These are phyloP conservation scores for Exophiala mesophila DNA, from an alignment of 2,329 filamentous ascomycete genomes.

Conservation along the genomic window DNA sequence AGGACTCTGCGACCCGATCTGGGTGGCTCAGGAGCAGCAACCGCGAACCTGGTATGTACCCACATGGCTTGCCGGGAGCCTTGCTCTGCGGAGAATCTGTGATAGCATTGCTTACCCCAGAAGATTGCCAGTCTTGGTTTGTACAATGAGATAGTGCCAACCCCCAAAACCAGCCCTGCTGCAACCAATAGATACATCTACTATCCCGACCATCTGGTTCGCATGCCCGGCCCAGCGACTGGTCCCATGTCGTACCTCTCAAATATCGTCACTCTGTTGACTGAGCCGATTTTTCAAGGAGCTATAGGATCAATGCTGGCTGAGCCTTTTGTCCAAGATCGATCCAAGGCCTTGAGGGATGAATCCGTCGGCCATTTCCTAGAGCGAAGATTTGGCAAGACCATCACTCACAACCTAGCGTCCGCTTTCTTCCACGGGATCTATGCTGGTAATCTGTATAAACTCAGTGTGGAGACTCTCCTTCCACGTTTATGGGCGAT, in stretches of 20 bases:
- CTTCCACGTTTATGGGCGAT: constrained; percentile 48
- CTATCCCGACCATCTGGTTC: constrained; percentile 76
- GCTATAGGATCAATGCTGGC: constrained; percentile 33
- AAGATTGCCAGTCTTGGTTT: constrained; percentile 59
- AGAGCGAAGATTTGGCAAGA: constrained; percentile 48
- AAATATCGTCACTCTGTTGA: constrained; percentile 37
- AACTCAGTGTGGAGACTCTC: constrained; percentile 67
- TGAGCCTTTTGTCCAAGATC: constrained; percentile 24
- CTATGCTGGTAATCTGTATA: constrained; percentile 82
- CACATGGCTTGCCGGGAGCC: not conserved
- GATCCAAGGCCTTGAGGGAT: constrained; percentile 47
- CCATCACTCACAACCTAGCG: constrained; percentile 64
- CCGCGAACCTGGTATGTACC: constrained; percentile 63
- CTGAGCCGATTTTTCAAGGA: constrained; percentile 55
- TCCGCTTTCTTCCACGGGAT: constrained; percentile 81
- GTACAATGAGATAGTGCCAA: constrained; percentile 52
- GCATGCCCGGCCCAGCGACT: constrained; percentile 47
- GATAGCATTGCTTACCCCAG: too few relatives aligned
- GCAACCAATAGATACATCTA: constrained; percentile 72
- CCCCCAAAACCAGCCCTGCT: constrained; percentile 46
- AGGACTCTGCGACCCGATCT: constrained; percentile 61
- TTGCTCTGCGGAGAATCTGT: constrained; percentile 9
- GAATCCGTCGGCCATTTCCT: constrained; percentile 69
- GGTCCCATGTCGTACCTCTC: constrained; percentile 22
- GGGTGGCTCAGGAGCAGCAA: constrained; percentile 56